Evolutionary conservation across 1,139 yeast species (phyloP).

Genomic region (Yamadazyma aaseri): DNA sequence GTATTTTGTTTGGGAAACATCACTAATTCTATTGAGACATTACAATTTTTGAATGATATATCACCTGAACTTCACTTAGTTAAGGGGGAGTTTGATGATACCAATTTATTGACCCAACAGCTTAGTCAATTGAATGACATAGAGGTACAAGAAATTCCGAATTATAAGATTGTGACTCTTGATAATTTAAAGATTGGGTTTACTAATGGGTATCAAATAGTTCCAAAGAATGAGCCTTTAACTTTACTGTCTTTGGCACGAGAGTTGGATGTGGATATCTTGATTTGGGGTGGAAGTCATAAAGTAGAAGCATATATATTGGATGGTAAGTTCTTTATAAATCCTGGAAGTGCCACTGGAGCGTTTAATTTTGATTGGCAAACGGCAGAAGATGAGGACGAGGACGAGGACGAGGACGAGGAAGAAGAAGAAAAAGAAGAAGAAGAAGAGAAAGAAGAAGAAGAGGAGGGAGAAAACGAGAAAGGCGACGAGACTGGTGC

Average conservation of each 20-base stretch:
- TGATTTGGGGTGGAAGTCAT: constrained; percentile 97
- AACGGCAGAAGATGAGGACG: constrained; percentile 44
- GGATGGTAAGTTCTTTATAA: constrained; percentile 88
- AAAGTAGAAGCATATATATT: constrained; percentile 89
- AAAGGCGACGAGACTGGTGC: constrained; percentile 36
- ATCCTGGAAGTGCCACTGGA: constrained; percentile 97
- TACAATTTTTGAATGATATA: constrained; percentile 61
- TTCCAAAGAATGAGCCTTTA: constrained; percentile 86
- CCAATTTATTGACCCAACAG: constrained; percentile 32
- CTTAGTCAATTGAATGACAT: constrained; percentile 35
- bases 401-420: constrained; percentile 36
- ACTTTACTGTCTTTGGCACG: constrained; percentile 81
- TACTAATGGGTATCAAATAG: constrained; percentile 78
- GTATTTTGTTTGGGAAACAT: constrained; percentile 86
- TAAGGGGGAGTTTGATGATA: constrained; percentile 69
- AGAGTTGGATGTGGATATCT: constrained; percentile 86
- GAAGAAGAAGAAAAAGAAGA: constrained; percentile 32
- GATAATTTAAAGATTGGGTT: constrained; percentile 81
- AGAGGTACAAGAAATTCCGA: constrained; percentile 44
- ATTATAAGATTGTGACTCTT: constrained; percentile 61
- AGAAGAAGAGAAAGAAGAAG: constrained; percentile 19
- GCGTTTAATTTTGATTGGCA: constrained; percentile 61
- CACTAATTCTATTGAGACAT: constrained; percentile 64
- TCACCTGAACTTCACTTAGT: constrained; percentile 76
- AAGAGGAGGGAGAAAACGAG: constrained; percentile 42